Conservation (phyloP, 106 monocot genomes). For the Posidonia australis region DNA sequence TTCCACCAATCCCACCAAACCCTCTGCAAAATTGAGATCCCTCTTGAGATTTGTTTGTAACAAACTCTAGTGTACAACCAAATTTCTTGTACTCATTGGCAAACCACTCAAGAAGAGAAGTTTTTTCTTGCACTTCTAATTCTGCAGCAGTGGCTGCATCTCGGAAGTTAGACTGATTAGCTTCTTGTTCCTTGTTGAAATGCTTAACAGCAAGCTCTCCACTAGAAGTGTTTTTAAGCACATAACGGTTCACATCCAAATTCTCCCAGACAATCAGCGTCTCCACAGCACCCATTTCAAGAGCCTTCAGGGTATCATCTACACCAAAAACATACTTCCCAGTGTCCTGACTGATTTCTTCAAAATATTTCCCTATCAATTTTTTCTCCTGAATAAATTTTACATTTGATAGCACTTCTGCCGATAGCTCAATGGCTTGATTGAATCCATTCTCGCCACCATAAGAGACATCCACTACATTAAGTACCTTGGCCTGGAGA, state of each 20-base stretch:
- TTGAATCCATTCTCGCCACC: constrained; percentile 62
- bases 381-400: constrained; percentile 56
- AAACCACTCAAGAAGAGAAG: constrained; percentile 46
- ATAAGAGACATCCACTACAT: constrained; percentile 57
- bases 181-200: constrained; percentile 47
- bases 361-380: constrained; percentile 58
- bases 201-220: constrained; percentile 43
- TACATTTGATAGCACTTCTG: constrained; percentile 45
- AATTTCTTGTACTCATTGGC: constrained; percentile 52
- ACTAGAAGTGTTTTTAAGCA: constrained; percentile 31
- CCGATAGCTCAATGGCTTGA: constrained; percentile 49
- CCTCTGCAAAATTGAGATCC: constrained; percentile 64
- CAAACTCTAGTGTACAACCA: constrained; percentile 53
- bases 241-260: constrained; percentile 39
- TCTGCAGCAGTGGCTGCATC: constrained; percentile 32
- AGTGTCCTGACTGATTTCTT: constrained; percentile 58
- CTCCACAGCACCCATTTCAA: constrained; percentile 64
- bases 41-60: constrained; percentile 61
- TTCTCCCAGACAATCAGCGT: constrained; percentile 62
- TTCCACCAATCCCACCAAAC: constrained; percentile 56
- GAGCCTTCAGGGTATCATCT: constrained; percentile 52
- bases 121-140: constrained; percentile 47
- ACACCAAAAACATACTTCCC: constrained; percentile 56
- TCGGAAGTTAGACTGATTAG: constrained; percentile 39
- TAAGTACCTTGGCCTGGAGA: constrained; percentile 48